Evolutionary conservation across 768 basidiomycete genomes (phyloP).

Genomic region (Mycena maculata): DNA sequence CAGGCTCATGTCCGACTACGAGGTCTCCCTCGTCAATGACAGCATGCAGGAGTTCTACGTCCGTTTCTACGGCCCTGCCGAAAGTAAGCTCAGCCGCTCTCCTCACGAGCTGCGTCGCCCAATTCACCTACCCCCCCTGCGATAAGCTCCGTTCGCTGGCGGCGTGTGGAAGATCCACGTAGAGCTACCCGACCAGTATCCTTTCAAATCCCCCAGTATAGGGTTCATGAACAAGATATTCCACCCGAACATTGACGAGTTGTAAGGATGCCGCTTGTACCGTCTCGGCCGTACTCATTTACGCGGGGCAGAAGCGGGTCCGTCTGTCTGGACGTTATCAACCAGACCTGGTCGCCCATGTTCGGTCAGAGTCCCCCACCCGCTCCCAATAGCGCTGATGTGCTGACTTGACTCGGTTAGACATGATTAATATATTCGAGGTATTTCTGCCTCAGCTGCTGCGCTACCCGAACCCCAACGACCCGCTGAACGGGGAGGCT

Average conservation of each 20-base stretch:
- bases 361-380: conserved; percentile 74
- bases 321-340: conserved; percentile 98
- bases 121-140: conserved; percentile 7
- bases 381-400: not conserved
- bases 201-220: conserved; percentile 98
- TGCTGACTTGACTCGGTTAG: conserved; percentile 52
- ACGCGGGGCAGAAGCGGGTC: conserved; percentile 82
- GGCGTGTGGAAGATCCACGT: conserved; percentile 99
- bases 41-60: conserved; percentile 99
- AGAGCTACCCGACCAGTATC: conserved; percentile 97
- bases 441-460: conserved; percentile 96
- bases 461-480: conserved; percentile 98
- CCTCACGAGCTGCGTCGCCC: conserved; percentile 11
- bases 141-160: conserved; percentile 92
- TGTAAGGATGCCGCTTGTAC: conserved; percentile 67
- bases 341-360: conserved; percentile 99
- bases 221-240: conserved; percentile 99
- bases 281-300: conserved; percentile 21
- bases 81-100: conserved; percentile 81
- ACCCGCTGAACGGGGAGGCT: conserved; percentile 97
- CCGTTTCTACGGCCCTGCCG: conserved; percentile 91
- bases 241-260: conserved; percentile 98
- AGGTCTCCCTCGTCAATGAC: conserved; percentile 97
- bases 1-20: conserved; percentile 98
- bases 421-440: conserved; percentile 99